phyloP scores from a whole-genome alignment of 2,329 filamentous ascomycete species.

The Cadophora luteo-olivacea region DNA sequence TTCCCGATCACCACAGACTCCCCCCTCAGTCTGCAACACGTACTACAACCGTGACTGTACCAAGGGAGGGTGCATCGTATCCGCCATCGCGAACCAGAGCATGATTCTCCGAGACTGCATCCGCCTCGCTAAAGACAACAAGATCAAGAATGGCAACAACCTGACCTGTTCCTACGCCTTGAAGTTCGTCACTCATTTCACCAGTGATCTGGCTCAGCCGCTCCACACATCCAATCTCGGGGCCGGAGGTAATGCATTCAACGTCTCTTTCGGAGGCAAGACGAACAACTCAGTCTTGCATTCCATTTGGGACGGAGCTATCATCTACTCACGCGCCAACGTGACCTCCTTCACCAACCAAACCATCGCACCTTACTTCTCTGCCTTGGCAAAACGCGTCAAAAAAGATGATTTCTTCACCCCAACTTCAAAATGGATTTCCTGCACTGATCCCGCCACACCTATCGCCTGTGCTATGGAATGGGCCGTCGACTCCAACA shows the following conservation, averaged over 20 bases:
- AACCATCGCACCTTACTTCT: slow-evolving; percentile 5
- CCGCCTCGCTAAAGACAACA: slow-evolving; percentile 11
- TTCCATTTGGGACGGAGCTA: slow-evolving; percentile 11
- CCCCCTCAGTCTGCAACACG: slow-evolving; percentile 8
- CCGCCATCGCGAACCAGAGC: slow-evolving; percentile 12
- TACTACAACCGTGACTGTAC: slow-evolving; percentile 10
- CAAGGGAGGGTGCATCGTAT: slow-evolving; percentile 4
- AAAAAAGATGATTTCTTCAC: slow-evolving; percentile 9
- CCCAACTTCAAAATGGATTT: background rate
- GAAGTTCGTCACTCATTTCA: slow-evolving; percentile 12
- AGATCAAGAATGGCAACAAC: slow-evolving; percentile 12
- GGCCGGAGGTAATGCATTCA: background rate
- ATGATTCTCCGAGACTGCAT: slow-evolving; percentile 10
- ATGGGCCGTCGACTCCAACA: slow-evolving; percentile 1
- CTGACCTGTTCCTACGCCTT: slow-evolving; percentile 5
- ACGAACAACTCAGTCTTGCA: slow-evolving; percentile 6
- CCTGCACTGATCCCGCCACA: slow-evolving; percentile 1
- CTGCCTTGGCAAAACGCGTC: background rate
- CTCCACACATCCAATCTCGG: slow-evolving; percentile 3
- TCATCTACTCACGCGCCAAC: slow-evolving; percentile 12
- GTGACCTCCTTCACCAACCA: slow-evolving; percentile 9
- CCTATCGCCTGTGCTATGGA: slow-evolving; percentile 1
- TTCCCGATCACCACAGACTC: background rate
- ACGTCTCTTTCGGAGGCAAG: slow-evolving; percentile 3
- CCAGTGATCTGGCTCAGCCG: slow-evolving; percentile 2